Conservation (phyloP, 192 early-diverging fungal genomes). For the Rhizoclosmatium globosum region DNA sequence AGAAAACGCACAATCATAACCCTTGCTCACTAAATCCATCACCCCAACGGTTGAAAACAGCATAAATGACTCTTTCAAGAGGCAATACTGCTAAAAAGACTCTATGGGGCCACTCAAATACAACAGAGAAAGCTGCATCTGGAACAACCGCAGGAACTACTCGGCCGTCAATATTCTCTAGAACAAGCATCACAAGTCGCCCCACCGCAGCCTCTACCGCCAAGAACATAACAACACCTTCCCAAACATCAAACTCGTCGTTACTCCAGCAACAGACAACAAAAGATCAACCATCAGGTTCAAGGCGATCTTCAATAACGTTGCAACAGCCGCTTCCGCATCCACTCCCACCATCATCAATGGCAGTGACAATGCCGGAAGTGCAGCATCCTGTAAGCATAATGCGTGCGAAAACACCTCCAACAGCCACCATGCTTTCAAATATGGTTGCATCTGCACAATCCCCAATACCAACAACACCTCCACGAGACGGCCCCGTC, state of each 20-base stretch:
- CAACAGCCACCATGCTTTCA: not conserved
- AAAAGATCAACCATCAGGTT: not conserved
- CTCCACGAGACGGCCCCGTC: slow-evolving; percentile 4
- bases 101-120: no score
- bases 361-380: not conserved
- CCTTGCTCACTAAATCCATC: no score
- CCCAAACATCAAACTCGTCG: not conserved
- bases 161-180: no score
- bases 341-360: not conserved
- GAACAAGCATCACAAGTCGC: no score
- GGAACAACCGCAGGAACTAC: no score
- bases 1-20: no score
- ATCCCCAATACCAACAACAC: not conserved
- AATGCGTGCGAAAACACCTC: slow-evolving; percentile 1
- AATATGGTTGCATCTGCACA: not conserved
- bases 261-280: not conserved
- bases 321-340: not conserved
- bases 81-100: no score
- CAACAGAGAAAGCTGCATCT: no score
- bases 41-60: no score
- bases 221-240: not conserved
- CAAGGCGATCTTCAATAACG: not conserved
- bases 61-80: no score
- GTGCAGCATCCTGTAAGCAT: not conserved
- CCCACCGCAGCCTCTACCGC: no score